Base-by-base conservation (phyloP, 2,329 filamentous ascomycete species). In the Alternaria consortialis region DNA sequence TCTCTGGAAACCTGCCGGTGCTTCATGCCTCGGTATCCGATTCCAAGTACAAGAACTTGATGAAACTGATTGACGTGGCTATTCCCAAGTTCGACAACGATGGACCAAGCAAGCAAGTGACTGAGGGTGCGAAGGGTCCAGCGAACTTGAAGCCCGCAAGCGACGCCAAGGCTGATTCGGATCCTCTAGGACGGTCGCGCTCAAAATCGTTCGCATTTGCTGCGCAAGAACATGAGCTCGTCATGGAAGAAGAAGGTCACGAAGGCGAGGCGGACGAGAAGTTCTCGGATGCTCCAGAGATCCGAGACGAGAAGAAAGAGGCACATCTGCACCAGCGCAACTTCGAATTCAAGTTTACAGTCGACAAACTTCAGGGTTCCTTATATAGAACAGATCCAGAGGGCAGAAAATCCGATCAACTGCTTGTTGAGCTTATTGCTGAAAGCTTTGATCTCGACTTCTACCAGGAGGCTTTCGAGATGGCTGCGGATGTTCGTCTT, bases 311-410 rank as follows among this genome's bases (percentile, higher is more conserved):
- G 31, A 70, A 74, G 27, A 58, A 72, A 5, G 74, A 80, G 11
- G 70, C 77, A 27, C 92, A 91, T 72, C 83, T 95, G 47, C 92
- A 96, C 71, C 94, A 97, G 71, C 90, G 92, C 44, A 94, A 91
- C 65, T 98, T 99, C 69, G 93, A 99, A 76, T 92, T 99, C 81
- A 96, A 94, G 68, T 99, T 99, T 78, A 93, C 92, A 8, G 95
- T 99, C 36, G 95, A 97, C 72, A 93, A 91, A 62, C 85, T 99
- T 46, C 94, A 96, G 79, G 95, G 95, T 2, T 98, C 95, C 1
- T 83, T 99, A 1, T 99, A 92, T 78, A 88, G 90, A 65, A 93
- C 94, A 57, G 93, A 97, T 70, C 88, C 91, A 0, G 90, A 94
- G 68, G 88, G 89, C 47, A 86, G 86, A 62, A 89, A 89, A 64